phyloP scores from a whole-genome alignment of 306 rosid species.

The Cucurbita ficifolia region DNA sequence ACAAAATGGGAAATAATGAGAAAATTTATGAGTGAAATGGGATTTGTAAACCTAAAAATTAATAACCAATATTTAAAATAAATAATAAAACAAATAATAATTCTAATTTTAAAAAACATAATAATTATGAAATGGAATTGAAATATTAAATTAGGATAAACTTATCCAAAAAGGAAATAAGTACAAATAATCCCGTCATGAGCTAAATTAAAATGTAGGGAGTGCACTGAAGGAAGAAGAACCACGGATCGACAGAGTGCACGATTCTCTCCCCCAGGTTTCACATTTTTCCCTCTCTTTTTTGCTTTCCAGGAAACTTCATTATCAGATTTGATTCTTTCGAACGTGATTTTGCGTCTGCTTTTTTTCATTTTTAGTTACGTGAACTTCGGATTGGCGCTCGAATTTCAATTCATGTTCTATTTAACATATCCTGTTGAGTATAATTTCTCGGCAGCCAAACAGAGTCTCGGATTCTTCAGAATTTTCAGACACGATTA shows the following conservation, averaged over 20 bases:
- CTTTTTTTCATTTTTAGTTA: not conserved
- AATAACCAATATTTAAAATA: too few species aligned
- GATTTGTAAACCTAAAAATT: too few species aligned
- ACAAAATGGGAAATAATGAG: too few species aligned
- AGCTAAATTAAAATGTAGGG: not conserved
- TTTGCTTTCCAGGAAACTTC: not conserved
- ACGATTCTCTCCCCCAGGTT: not conserved
- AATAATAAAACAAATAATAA: too few species aligned
- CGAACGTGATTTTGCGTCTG: not conserved
- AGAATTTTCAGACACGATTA: not conserved
- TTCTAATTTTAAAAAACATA: too few species aligned
- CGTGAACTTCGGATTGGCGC: not conserved
- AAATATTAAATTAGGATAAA: not conserved
- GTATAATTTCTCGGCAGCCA: slow-evolving; percentile 12
- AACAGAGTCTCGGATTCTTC: not conserved
- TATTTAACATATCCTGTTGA: not conserved
- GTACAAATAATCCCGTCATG: not conserved
- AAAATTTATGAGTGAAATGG: too few species aligned
- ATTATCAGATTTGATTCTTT: not conserved
- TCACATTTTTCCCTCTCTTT: not conserved
- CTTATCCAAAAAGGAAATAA: not conserved
- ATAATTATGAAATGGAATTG: too few species aligned
- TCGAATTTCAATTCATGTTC: not conserved
- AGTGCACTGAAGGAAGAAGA: not conserved
- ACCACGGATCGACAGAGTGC: not conserved